These are phyloP conservation scores for Collybia sordida DNA, from an alignment of 768 basidiomycete species.

Conservation along the genomic window DNA sequence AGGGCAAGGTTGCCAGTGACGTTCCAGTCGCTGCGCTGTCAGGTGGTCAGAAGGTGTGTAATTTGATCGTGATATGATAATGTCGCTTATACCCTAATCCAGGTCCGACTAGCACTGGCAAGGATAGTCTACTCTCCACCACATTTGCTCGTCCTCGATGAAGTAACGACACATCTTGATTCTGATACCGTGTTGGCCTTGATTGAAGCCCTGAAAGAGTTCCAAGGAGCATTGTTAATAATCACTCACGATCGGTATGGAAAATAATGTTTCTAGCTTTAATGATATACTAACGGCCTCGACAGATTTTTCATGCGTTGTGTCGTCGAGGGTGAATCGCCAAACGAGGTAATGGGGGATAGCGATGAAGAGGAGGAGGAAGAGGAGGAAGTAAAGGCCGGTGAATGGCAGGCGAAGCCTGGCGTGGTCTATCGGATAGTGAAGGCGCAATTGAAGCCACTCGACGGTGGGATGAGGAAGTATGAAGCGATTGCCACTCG, in stretches of 20 bases:
- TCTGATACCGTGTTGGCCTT: slow-evolving; percentile 57
- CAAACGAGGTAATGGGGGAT: slow-evolving; percentile 12
- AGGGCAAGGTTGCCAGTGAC: slow-evolving; percentile 40
- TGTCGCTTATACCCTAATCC: background rate
- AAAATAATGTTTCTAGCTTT: too few relatives aligned
- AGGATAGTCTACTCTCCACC: slow-evolving; percentile 53
- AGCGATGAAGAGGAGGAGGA: slow-evolving; percentile 15
- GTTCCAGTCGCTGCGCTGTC: slow-evolving; percentile 43
- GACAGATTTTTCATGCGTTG: slow-evolving; percentile 26
- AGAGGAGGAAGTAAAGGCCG: slow-evolving; percentile 7
- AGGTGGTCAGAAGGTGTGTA: slow-evolving; percentile 52
- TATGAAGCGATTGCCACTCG: slow-evolving; percentile 22
- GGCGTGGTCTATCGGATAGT: slow-evolving; percentile 21
- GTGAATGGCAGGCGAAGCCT: slow-evolving; percentile 17
- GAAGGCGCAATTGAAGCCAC: slow-evolving; percentile 18
- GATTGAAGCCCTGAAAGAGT: slow-evolving; percentile 48
- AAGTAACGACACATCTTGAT: slow-evolving; percentile 73
- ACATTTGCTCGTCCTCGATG: slow-evolving; percentile 54
- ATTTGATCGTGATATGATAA: background rate
- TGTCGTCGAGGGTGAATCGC: slow-evolving; percentile 24
- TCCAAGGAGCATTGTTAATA: slow-evolving; percentile 56
- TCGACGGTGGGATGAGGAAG: slow-evolving; percentile 22
- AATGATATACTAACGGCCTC: background rate
- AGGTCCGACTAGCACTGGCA: slow-evolving; percentile 62
- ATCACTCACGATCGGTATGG: slow-evolving; percentile 56